Evolutionary conservation across 257 asterid genomes (phyloP).

Genomic region (Fraxinus cuspidata): DNA sequence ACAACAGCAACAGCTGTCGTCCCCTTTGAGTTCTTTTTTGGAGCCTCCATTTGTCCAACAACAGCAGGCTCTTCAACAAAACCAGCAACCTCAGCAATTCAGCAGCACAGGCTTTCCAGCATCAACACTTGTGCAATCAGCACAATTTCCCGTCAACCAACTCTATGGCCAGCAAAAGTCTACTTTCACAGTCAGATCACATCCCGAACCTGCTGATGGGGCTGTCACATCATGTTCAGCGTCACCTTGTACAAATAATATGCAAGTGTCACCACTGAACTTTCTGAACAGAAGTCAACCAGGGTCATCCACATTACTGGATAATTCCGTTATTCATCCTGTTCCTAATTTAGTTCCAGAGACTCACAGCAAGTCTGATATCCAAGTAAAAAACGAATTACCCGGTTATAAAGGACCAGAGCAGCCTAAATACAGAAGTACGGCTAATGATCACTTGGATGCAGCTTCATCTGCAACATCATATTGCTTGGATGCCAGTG

Average conservation of each 20-base stretch:
- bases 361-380: conserved; percentile 48
- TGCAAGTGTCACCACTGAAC: conserved; percentile 40
- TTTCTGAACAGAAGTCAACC: conserved; percentile 59
- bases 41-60: conserved; percentile 28
- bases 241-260: conserved; percentile 68
- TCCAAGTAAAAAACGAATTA: conserved; percentile 55
- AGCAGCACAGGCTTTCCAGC: conserved; percentile 28
- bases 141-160: conserved; percentile 38
- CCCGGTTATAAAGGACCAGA: conserved; percentile 56
- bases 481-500: conserved; percentile 72
- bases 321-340: conserved; percentile 50
- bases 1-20: conserved; percentile 33
- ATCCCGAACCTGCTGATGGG: conserved; percentile 54
- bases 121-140: conserved; percentile 55
- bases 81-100: conserved; percentile 51
- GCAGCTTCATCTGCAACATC: conserved; percentile 88
- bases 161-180: neutral
- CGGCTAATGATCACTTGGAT: conserved; percentile 62
- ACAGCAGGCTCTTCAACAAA: conserved; percentile 54
- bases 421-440: conserved; percentile 56
- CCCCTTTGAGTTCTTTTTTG: neutral
- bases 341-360: conserved; percentile 56
- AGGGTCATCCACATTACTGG: conserved; percentile 42
- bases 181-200: conserved; percentile 10
- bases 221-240: conserved; percentile 72